Percentiles rank a stretch among this genome's conserved stretches.
phyloP scores from a whole-genome alignment of 257 asterid species.

The Parsonsia alboflavescens region DNA sequence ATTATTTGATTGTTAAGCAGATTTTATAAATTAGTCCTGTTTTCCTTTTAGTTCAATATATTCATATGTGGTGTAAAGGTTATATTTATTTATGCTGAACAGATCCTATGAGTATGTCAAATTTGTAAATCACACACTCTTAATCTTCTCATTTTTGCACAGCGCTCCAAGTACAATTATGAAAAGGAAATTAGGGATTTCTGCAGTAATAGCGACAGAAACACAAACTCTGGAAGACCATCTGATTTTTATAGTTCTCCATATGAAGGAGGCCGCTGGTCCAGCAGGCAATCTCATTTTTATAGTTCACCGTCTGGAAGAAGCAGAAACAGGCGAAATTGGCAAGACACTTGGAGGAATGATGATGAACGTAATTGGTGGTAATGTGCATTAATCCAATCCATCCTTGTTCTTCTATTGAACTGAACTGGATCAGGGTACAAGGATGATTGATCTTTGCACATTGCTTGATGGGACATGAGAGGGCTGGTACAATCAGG shows the following conservation, averaged over 20 bases:
- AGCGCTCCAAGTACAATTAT: constrained; percentile 60
- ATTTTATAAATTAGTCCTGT: no score
- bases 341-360: constrained; percentile 46
- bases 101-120: neutral
- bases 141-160: constrained; percentile 18
- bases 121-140: constrained; percentile 1
- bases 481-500: neutral
- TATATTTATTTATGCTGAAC: neutral
- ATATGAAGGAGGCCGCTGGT: constrained; percentile 35
- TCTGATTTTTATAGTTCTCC: constrained; percentile 62
- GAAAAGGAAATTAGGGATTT: constrained; percentile 57
- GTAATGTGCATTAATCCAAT: constrained; percentile 20
- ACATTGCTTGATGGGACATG: neutral
- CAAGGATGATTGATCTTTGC: neutral
- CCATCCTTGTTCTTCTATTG: neutral
- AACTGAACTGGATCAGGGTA: neutral
- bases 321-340: constrained; percentile 45
- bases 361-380: constrained; percentile 34
- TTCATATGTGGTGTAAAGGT: neutral
- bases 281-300: constrained; percentile 42
- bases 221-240: constrained; percentile 32
- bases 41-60: no score
- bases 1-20: no score
- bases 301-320: constrained; percentile 42
- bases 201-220: constrained; percentile 34